Conservation (phyloP, 441 rosid genomes). For the Arabidopsis lyrata region DNA sequence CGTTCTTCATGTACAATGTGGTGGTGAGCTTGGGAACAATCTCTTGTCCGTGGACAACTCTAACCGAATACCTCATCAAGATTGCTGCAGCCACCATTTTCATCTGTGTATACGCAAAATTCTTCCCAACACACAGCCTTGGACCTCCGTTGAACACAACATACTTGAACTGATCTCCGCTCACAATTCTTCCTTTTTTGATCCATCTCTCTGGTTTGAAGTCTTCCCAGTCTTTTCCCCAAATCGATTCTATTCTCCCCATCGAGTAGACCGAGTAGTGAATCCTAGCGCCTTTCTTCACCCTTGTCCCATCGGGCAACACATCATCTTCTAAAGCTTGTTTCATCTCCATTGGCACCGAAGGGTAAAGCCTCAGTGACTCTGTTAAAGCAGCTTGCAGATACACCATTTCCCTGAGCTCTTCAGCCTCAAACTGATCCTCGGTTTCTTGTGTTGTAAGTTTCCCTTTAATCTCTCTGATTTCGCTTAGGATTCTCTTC, state of each 20-base stretch:
- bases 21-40: conserved; percentile 73
- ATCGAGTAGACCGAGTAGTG: conserved; percentile 59
- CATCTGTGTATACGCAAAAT: conserved; percentile 80
- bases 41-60: conserved; percentile 56
- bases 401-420: conserved; percentile 65
- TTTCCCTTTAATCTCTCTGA: conserved; percentile 43
- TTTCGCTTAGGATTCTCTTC: conserved; percentile 56
- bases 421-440: conserved; percentile 49
- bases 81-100: conserved; percentile 81
- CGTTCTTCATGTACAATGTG: conserved; percentile 79
- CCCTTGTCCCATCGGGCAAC: conserved; percentile 59
- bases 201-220: conserved; percentile 87
- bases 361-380: conserved; percentile 75
- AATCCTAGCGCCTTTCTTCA: conserved; percentile 61
- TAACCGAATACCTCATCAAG: conserved; percentile 61
- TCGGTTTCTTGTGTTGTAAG: conserved; percentile 3
- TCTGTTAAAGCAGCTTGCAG: conserved; percentile 81
- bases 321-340: conserved; percentile 65
- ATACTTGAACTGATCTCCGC: conserved; percentile 71
- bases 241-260: conserved; percentile 65
- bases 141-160: conserved; percentile 83
- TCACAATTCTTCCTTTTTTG: conserved; percentile 54
- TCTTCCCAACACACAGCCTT: conserved; percentile 78
- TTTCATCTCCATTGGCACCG: conserved; percentile 78
- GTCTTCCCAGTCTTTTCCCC: conserved; percentile 76